Evolutionary conservation across 1,284 basidiomycete genomes (phyloP), one percentile per base, ranked within the genome.

Genomic region (Cryptococcus depauperatus): DNA sequence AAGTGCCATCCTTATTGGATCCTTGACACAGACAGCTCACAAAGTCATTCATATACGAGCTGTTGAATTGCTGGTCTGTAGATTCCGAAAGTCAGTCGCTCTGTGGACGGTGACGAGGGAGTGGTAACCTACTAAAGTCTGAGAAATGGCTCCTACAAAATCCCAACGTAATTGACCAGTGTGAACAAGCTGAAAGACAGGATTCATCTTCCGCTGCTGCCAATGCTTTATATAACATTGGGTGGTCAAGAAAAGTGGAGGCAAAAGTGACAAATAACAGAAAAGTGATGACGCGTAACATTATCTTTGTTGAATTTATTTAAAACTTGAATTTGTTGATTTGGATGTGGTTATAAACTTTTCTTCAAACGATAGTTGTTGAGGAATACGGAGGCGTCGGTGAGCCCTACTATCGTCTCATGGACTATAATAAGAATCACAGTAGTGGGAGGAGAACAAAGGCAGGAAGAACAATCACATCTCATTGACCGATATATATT

Each of bases 21-120:
- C 62, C 64, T 1, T 14, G 21, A 39, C 66, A 68, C 4, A 65
- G 47, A 33, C 66, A 68, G 5, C 29, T 44, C 8, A 66, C 42
- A 45, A 65, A 66, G 11, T 51, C 40, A 43, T 66, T 64, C 29
- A 58, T 55, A 39, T 55, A 58, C 22, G 52, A 51, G 35, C 48
- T 41, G 23, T 64, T 58, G 2, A 41, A 29, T 18, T 44, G 48
- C 26, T 46, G 46, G 30, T 52, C 61, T 59, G 43, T 13, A 13
- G n/a, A n/a, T n/a, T n/a, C n/a, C n/a, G n/a, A n/a, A n/a, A n/a
- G 32, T 18, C 9, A 4, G 5, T 21, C 23, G 39, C 29, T 7
- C 22, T 22, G 28, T 4, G 26, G 4, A 10, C 4, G 25, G 35
- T 37, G 46, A 44, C 8, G 37, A n/a, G 34, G n/a, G n/a, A n/a